Evolutionary conservation across 2,329 filamentous ascomycete genomes (phyloP), one percentile per base, ranked within the genome.

Genomic region (Chaetoscypha palmicola): DNA sequence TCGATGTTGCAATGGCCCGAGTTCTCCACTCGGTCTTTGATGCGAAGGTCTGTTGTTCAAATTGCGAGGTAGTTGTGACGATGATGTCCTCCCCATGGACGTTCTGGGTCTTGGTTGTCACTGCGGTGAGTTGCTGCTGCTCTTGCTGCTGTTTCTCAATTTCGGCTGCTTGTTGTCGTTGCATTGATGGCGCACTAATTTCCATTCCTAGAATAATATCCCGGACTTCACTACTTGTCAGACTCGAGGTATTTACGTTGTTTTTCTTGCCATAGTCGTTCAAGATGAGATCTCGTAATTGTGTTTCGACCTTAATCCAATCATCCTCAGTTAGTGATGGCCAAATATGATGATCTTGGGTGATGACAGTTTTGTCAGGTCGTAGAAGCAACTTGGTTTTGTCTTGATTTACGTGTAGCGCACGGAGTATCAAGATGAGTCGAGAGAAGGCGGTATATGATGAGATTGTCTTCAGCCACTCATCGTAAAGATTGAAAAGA

Each of bases 241-340:
- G 74, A 64, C 89, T 95, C 12, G 94, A 94, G 10, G 92, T 91
- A 58, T 98, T 98, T 71, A 98, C 92, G 57, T 97, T 98, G 73
- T 98, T 98, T 77, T 98, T 98, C 78, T 97, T 98, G 62, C 92
- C 92, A 63, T 98, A 98, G 63, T 98, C 92, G 56, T 97, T 96
- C 55, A 98, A 64, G 58, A 98, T 98, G 53, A 98, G 71, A 71
- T 98, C 92, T 64, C 92, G 83, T 32, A 98, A 72, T 62, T 94
- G 87, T 35, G 89, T 89, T 73, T 98, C 92, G n/a, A 98, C 88
- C 77, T 96, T 96, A 68, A 98, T 92, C 92, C 92, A 98, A 51
- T 95, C 90, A 58, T 98, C 92, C 53, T 98, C 92, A 0, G 86
- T 83, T 43, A 98, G 70, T 0, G 88, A 83, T 1, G 92, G 92